Base-by-base conservation (phyloP, 2,329 filamentous ascomycete genomes). In the Diplodia corticola region DNA sequence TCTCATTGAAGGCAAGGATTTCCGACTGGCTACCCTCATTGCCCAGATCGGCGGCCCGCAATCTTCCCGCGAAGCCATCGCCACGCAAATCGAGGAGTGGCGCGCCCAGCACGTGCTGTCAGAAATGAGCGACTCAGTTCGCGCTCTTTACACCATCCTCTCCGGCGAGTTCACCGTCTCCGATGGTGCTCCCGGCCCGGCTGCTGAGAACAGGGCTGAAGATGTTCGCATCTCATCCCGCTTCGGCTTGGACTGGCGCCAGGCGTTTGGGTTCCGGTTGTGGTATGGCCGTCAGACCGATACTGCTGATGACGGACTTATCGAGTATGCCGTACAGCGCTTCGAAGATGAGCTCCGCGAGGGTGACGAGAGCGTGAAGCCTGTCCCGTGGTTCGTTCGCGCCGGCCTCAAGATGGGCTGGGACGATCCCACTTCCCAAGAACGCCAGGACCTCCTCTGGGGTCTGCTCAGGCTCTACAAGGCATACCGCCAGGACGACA, bases 161-260 rank as follows among this genome's bases (percentile, higher is more conserved):
- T 88, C 92, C 33, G 95, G 96, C 44, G 95, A 97, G 70, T 89
- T 92, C n/a, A 89, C 91, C 69, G 86, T 89, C 30, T 93, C 91
- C 67, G 87, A 93, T 70, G 95, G 94, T 12, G 89, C 90, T 73
- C 89, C 88, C 69, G 84, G 83, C 2, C 88, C 86, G 6, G 86
- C 91, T 1, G 80, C 89, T 9, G 95, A 98, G 77, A 92, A 98
- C 78, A 89, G 91, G 51, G 85, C 90, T 46, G 85, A 89, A 15
- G 89, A 89, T 0, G 97, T 99, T 74, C 85, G 88, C 64, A 91
- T 99, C 69, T 91, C 92, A 0, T 86, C 91, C 72, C 89, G 89
- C 54, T 99, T 97, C 75, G 88, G 88, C 4, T 83, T 99, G 40
- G 91, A 96, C 75, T 99, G 95, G 95, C 89, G 92, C 76, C 93